phyloP scores from a whole-genome alignment of 805 yeast genomes.

The Starmera quercuum region DNA sequence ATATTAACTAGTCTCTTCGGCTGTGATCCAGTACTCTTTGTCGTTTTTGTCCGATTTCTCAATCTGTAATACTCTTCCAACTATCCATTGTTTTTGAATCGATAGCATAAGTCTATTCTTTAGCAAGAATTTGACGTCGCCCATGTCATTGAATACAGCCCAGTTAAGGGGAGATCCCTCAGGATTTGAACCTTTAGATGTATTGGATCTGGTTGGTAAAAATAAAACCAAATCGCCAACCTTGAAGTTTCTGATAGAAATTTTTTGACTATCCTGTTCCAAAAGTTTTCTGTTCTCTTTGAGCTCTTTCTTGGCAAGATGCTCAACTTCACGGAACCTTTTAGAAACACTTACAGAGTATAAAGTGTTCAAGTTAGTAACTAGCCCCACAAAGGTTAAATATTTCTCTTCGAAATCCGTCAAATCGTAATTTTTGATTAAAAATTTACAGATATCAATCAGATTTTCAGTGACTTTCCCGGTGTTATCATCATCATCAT shows the following conservation, averaged over 20 bases:
- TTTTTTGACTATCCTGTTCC: constrained; percentile 41
- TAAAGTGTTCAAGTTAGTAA: constrained; percentile 19
- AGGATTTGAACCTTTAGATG: constrained; percentile 7
- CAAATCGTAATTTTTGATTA: constrained; percentile 15
- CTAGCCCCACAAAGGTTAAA: constrained; percentile 13
- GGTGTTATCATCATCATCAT: constrained; percentile 1
- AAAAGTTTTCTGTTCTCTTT: constrained; percentile 54
- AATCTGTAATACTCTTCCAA: constrained; percentile 59
- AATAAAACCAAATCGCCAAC: constrained; percentile 76
- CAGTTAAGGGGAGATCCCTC: constrained; percentile 30
- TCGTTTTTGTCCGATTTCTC: constrained; percentile 27
- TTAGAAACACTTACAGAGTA: constrained; percentile 45
- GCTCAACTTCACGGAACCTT: constrained; percentile 84
- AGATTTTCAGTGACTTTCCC: constrained; percentile 3
- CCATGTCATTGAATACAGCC: constrained; percentile 88
- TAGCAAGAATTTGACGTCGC: constrained; percentile 78
- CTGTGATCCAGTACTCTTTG: constrained; percentile 13
- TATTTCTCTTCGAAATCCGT: constrained; percentile 19
- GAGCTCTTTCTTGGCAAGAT: constrained; percentile 77
- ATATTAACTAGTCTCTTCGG: too few species aligned
- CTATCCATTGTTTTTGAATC: constrained; percentile 68
- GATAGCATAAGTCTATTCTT: constrained; percentile 31
- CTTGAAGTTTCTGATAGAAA: constrained; percentile 62
- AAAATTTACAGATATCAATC: constrained; percentile 8
- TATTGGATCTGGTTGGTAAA: constrained; percentile 50